Percentiles rank a stretch among this genome's conserved stretches.
Evolutionary conservation across 2,329 filamentous ascomycete species (phyloP).

Genomic region (Neofusicoccum kwambonambiense): DNA sequence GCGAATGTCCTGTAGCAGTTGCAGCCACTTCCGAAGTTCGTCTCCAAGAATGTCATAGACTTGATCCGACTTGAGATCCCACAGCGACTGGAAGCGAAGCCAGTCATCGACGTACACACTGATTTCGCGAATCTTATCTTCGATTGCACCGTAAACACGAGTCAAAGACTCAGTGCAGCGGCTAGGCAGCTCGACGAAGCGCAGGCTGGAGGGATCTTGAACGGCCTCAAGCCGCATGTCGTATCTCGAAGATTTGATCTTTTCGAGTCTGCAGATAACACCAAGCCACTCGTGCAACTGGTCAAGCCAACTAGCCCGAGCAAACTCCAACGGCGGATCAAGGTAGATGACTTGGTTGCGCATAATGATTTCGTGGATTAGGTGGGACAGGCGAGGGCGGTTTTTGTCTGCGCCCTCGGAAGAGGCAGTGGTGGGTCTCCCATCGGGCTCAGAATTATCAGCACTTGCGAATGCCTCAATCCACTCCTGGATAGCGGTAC

Average conservation of each 20-base stretch:
- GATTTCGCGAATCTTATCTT: slow-evolving; percentile 77
- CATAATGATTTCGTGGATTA: slow-evolving; percentile 94
- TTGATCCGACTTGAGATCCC: slow-evolving; percentile 95
- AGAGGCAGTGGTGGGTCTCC: slow-evolving; percentile 47
- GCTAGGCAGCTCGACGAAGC: slow-evolving; percentile 81
- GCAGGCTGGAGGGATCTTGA: slow-evolving; percentile 58
- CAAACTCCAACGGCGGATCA: slow-evolving; percentile 88
- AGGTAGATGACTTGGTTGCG: slow-evolving; percentile 96
- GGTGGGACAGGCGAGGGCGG: slow-evolving; percentile 64
- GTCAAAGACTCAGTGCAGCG: slow-evolving; percentile 77
- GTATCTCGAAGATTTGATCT: slow-evolving; percentile 93
- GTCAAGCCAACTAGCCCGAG: slow-evolving; percentile 87
- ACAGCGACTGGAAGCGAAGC: slow-evolving; percentile 97
- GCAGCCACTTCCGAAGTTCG: slow-evolving; percentile 87
- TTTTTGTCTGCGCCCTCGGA: slow-evolving; percentile 30
- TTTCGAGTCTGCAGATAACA: slow-evolving; percentile 85
- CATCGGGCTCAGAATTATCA: slow-evolving; percentile 47
- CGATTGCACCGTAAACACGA: slow-evolving; percentile 78
- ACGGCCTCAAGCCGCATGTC: slow-evolving; percentile 74
- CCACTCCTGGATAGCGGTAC: slow-evolving; percentile 81
- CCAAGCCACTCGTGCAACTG: slow-evolving; percentile 94
- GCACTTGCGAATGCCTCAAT: slow-evolving; percentile 71
- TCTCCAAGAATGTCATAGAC: slow-evolving; percentile 92
- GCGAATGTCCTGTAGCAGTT: slow-evolving; percentile 93
- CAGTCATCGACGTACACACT: slow-evolving; percentile 92